These are phyloP conservation scores for Boletales sp. DNA, from an alignment of 768 basidiomycete species.

Conservation along the genomic window DNA sequence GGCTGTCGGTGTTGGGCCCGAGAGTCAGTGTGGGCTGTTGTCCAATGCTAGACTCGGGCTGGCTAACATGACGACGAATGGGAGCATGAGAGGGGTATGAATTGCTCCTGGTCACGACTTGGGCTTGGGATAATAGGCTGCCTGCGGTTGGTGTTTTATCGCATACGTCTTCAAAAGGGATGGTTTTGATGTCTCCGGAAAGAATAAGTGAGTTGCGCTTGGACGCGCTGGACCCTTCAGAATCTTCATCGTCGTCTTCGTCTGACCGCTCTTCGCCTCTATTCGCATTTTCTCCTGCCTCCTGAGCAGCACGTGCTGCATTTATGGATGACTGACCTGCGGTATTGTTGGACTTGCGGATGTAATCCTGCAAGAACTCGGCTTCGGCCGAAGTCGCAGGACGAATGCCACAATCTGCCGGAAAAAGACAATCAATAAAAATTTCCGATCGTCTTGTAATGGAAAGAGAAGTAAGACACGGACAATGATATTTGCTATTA, in stretches of 20 bases:
- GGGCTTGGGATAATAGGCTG: conserved; percentile 72
- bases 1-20: conserved; percentile 41
- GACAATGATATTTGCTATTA: conserved; percentile 96
- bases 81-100: conserved; percentile 66
- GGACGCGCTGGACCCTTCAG: conserved; percentile 70
- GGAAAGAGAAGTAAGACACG: conserved; percentile 36
- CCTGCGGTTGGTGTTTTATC: conserved; percentile 87
- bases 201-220: conserved; percentile 74
- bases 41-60: conserved; percentile 51
- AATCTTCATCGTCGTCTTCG: conserved; percentile 86
- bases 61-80: conserved; percentile 66
- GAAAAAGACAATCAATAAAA: conserved; percentile 27
- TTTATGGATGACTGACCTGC: conserved; percentile 74
- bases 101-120: conserved; percentile 56
- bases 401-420: conserved; percentile 83
- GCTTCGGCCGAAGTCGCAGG: conserved; percentile 89
- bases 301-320: conserved; percentile 68
- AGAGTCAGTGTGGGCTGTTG: conserved; percentile 59
- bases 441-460: conserved; percentile 30
- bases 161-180: conserved; percentile 56
- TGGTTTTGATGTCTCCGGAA: conserved; percentile 57
- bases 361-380: conserved; percentile 89
- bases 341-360: conserved; percentile 86
- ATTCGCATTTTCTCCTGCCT: conserved; percentile 57
- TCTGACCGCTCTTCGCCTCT: conserved; percentile 71